phyloP scores from a whole-genome alignment of 1,284 basidiomycete genomes.

The Ustilago curta region DNA sequence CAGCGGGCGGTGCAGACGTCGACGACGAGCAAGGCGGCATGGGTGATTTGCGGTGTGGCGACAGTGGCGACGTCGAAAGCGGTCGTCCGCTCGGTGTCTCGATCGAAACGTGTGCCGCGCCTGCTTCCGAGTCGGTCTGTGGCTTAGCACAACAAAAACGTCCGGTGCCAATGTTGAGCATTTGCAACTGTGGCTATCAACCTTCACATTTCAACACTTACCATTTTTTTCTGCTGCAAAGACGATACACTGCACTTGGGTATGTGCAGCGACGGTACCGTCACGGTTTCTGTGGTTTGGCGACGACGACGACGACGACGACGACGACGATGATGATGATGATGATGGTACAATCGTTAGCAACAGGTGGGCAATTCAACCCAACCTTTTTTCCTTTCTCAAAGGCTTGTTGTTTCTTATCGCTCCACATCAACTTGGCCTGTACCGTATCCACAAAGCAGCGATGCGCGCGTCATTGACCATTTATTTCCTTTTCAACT shows the following conservation, averaged over 20 bases:
- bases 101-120: constrained; percentile 30
- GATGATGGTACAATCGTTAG: too few species aligned
- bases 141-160: background rate
- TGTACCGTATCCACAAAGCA: background rate
- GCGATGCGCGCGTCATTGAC: constrained; percentile 30
- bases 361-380: background rate
- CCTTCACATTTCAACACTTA: too few species aligned
- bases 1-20: constrained; percentile 51
- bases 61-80: constrained; percentile 32
- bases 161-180: too few species aligned
- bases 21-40: constrained; percentile 55
- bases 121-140: constrained; percentile 21
- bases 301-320: too few species aligned
- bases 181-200: too few species aligned
- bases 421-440: constrained; percentile 31
- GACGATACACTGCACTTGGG: too few species aligned
- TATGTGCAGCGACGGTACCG: too few species aligned
- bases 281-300: too few species aligned
- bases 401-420: too few species aligned
- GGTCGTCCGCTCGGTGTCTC: constrained; percentile 18
- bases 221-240: too few species aligned
- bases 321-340: too few species aligned
- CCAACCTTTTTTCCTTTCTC: too few species aligned
- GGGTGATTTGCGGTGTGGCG: constrained; percentile 45
- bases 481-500: background rate